Evolutionary conservation across 1,284 basidiomycete species (phyloP).

Genomic region (Moesziomyces parantarcticus): DNA sequence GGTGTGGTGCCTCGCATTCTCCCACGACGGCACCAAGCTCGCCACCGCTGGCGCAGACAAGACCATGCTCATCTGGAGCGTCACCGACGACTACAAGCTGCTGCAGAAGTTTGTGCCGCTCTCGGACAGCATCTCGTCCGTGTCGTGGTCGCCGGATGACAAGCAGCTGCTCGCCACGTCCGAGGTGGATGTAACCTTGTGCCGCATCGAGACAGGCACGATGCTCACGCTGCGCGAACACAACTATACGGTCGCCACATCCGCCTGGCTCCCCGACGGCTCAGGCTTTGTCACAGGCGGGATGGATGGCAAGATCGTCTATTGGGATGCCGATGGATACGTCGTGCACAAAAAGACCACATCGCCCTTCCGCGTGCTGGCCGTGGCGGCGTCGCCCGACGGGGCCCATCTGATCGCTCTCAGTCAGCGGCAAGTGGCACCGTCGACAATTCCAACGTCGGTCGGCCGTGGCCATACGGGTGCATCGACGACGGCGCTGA

Average conservation of each 20-base stretch:
- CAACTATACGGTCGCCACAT: constrained; percentile 83
- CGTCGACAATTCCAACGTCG: constrained; percentile 8
- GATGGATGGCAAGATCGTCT: constrained; percentile 85
- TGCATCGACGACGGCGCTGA: constrained; percentile 21
- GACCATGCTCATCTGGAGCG: constrained; percentile 84
- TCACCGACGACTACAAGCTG: constrained; percentile 42
- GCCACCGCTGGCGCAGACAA: constrained; percentile 90
- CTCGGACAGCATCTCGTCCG: constrained; percentile 62
- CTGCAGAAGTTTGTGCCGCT: constrained; percentile 47
- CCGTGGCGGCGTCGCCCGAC: constrained; percentile 88
- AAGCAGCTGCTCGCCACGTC: constrained; percentile 46
- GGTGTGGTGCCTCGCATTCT: constrained; percentile 96
- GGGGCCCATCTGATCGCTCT: constrained; percentile 83
- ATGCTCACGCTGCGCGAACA: constrained; percentile 74
- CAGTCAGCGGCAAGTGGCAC: constrained; percentile 66
- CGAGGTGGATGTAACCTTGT: constrained; percentile 54
- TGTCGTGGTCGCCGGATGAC: constrained; percentile 71
- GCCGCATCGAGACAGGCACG: constrained; percentile 24
- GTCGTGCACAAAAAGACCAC: constrained; percentile 77
- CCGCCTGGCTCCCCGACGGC: constrained; percentile 88
- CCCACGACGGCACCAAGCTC: constrained; percentile 83
- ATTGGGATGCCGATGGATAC: constrained; percentile 78
- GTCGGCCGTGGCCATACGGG: constrained; percentile 17
- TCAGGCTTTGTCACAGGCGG: constrained; percentile 89
- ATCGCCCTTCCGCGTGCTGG: constrained; percentile 85